Evolutionary conservation across 345 rosid species (phyloP).

Genomic region (Passiflora organensis): DNA sequence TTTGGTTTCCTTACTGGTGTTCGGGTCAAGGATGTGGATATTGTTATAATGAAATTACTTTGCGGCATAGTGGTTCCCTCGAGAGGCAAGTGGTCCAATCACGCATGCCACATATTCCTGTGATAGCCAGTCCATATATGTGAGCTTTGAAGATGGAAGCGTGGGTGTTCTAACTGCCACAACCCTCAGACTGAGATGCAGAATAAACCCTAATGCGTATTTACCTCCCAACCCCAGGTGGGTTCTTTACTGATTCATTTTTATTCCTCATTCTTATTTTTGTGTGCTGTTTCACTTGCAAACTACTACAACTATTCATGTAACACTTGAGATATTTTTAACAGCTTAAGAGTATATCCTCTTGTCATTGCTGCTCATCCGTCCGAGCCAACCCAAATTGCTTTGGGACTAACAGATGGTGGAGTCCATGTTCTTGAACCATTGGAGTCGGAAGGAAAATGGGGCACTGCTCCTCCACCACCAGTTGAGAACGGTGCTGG

Average conservation of each 20-base stretch:
- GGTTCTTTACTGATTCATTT: not conserved
- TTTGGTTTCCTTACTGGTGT: not conserved
- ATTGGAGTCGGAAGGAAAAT: conserved; percentile 62
- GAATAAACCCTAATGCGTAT: conserved; percentile 67
- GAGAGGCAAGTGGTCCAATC: conserved; percentile 64
- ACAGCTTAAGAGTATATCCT: conserved; percentile 72
- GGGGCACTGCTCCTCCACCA: conserved; percentile 87
- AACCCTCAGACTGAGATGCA: conserved; percentile 68
- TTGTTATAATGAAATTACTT: conserved; percentile 9
- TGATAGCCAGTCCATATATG: conserved; percentile 67
- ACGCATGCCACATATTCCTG: conserved; percentile 83
- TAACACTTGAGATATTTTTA: no score
- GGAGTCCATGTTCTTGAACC: conserved; percentile 69
- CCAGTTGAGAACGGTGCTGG: conserved; percentile 69
- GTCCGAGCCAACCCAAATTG: conserved; percentile 65
- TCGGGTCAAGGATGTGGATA: not conserved
- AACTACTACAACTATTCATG: no score
- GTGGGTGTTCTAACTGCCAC: conserved; percentile 62
- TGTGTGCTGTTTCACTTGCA: no score
- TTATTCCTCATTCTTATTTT: not conserved
- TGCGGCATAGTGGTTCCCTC: conserved; percentile 50
- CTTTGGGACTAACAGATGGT: conserved; percentile 69
- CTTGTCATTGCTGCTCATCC: conserved; percentile 82
- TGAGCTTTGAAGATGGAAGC: conserved; percentile 70
- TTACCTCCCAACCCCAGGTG: conserved; percentile 68